Percentiles rank a stretch among this genome's conserved stretches.
phyloP scores from a whole-genome alignment of 345 rosid species.

The Punica granatum region DNA sequence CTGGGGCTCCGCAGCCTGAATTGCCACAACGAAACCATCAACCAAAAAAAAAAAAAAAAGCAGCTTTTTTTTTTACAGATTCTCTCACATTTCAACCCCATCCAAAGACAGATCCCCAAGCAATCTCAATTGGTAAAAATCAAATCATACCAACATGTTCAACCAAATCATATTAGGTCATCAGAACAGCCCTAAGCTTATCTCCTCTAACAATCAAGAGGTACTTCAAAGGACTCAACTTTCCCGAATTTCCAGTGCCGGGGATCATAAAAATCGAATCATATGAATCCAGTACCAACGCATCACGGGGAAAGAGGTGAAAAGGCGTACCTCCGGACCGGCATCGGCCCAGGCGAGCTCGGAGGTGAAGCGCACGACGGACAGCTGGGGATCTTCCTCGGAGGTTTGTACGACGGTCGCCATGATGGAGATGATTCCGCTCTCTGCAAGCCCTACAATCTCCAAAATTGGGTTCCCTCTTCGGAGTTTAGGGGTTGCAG shows the following conservation, averaged over 20 bases:
- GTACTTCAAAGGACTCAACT: neutral
- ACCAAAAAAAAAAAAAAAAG: conserved; percentile 1
- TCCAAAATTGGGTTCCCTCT: neutral
- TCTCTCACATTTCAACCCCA: neutral
- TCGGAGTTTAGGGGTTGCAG: neutral
- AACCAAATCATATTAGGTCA: neutral
- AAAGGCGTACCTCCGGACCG: conserved; percentile 66
- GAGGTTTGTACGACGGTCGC: conserved; percentile 87
- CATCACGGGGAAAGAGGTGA: neutral
- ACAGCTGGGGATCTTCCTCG: conserved; percentile 84
- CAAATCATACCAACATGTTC: no score
- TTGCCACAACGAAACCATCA: conserved; percentile 6
- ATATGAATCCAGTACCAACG: neutral
- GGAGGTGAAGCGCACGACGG: conserved; percentile 88
- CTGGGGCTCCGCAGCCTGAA: conserved; percentile 72
- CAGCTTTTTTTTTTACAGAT: neutral
- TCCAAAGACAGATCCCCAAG: neutral
- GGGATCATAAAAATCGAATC: neutral
- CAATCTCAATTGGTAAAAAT: neutral
- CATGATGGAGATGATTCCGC: conserved; percentile 32
- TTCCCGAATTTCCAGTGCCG: neutral
- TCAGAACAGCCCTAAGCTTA: neutral
- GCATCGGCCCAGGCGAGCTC: conserved; percentile 98
- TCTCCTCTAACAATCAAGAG: neutral
- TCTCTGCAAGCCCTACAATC: conserved; percentile 12